phyloP scores from a whole-genome alignment of 176 grass and related monocot genomes.

The Oryza nivara region DNA sequence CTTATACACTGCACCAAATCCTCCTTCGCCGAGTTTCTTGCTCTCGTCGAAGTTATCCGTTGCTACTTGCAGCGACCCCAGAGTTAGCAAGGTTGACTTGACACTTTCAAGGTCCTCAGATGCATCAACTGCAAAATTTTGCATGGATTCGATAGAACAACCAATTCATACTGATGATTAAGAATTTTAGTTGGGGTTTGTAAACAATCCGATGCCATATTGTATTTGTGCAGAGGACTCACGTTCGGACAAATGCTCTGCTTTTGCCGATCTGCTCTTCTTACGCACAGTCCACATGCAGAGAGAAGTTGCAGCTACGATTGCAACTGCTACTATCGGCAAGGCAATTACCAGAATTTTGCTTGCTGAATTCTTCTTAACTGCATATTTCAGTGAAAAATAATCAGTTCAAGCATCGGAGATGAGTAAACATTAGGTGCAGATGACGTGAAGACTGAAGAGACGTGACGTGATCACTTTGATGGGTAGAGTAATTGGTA shows the following conservation, averaged over 20 bases:
- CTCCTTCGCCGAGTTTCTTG: conserved; percentile 41
- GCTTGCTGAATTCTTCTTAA: neutral
- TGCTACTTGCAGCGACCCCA: conserved; percentile 30
- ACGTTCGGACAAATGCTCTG: neutral
- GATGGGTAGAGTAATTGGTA: too few species aligned
- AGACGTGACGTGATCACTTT: too few species aligned
- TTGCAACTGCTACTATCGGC: neutral
- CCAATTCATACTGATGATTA: neutral
- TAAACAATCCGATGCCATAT: neutral
- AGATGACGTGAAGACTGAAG: too few species aligned
- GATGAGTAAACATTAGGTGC: too few species aligned
- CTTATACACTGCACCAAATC: conserved; percentile 49
- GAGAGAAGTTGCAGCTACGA: neutral
- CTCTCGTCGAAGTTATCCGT: conserved; percentile 27
- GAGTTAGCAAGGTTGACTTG: conserved; percentile 12
- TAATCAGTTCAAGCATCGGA: neutral
- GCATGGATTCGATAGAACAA: neutral
- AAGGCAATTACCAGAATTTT: neutral
- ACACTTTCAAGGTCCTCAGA: neutral
- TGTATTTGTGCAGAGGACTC: neutral
- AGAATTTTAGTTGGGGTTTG: neutral
- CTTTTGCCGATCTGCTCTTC: neutral
- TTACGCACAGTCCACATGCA: neutral
- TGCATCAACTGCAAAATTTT: neutral
- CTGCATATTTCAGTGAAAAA: neutral